Conservation (phyloP, 345 rosid species). For the Citrus hindsii region DNA sequence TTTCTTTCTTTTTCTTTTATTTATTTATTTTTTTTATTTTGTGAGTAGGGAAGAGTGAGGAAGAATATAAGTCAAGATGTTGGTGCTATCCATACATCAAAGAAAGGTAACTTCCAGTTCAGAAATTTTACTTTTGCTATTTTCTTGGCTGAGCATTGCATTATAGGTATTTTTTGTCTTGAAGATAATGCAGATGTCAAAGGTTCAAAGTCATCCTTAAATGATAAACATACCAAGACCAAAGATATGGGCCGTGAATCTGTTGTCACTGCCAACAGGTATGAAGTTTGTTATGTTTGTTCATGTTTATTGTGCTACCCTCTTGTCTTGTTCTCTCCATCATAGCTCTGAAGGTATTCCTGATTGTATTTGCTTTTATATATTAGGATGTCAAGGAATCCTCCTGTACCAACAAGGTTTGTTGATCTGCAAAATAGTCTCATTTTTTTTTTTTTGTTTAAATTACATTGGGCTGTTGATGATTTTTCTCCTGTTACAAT, state of each 20-base stretch:
- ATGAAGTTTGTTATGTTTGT: conserved; percentile 10
- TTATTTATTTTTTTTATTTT: background rate
- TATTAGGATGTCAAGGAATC: conserved; percentile 25
- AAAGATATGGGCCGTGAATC: conserved; percentile 38
- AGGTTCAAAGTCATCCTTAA: conserved; percentile 19
- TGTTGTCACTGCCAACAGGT: conserved; percentile 43
- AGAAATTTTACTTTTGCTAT: conserved; percentile 13
- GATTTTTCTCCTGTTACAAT: conserved; percentile 10
- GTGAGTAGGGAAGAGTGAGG: conserved; percentile 41
- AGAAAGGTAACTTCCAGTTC: conserved; percentile 43
- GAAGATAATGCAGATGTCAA: conserved; percentile 20
- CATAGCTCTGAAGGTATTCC: background rate
- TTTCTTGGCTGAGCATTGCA: conserved; percentile 9
- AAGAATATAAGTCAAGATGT: conserved; percentile 27
- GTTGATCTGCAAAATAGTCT: background rate
- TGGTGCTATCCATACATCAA: conserved; percentile 19
- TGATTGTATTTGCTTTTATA: background rate
- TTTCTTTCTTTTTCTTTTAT: background rate
- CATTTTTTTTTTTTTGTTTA: background rate
- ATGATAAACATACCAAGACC: conserved; percentile 27
- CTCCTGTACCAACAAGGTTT: conserved; percentile 34
- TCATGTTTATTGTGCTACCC: background rate
- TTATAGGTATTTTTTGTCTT: conserved; percentile 20
- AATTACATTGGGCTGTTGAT: conserved; percentile 8
- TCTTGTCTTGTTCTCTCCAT: background rate